Base-by-base conservation (phyloP, 2,329 filamentous ascomycete genomes). In the Hypoxylon sp. region DNA sequence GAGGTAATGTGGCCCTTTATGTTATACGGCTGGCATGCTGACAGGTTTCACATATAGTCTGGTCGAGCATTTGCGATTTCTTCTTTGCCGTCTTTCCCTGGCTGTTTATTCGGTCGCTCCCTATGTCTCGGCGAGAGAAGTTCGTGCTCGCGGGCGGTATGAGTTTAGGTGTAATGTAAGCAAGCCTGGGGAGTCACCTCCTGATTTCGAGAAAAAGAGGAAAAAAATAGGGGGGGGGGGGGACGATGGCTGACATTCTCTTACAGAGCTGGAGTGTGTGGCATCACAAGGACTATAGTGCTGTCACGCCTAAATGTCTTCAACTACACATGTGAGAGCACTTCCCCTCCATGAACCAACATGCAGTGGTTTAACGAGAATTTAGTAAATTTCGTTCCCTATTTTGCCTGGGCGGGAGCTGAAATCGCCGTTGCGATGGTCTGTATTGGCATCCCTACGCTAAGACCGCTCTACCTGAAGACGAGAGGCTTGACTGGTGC, bases 11-110 rank as follows among this genome's bases (percentile, higher is more conserved):
- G 6, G 29, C 26, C 17, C 3, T n/a, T 5, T 35, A 3, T 9
- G 26, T 31, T 37, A 11, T 2, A 17, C 2, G 24, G 26, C 9
- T 42, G 64, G 62, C n/a, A 35, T 58, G 9, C 69, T 67, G 67
- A 71, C 67, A 24, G 66, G 60, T 23, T 58, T 33, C 17, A 69
- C 24, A 47, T 38, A 17, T 43, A 73, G 73, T 71, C 2, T 75
- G 73, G 74, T 76, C 74, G 10, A 76, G 73, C 47, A 63, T 65
- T 15, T 73, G 70, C 48, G 68, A 66, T 20, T 68, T 68, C 54
- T 67, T 66, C 33, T 67, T 67, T 49, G 60, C 70, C 26, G 58
- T 68, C 8, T 67, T 65, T n/a, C 68, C 68, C 23, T 71, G 69
- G 69, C 15, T 71, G 9, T 70, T 71, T 41, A 67, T 69, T 17